phyloP scores from a whole-genome alignment of 1,139 yeast genomes.

The Suhomyces bolitotheri region DNA sequence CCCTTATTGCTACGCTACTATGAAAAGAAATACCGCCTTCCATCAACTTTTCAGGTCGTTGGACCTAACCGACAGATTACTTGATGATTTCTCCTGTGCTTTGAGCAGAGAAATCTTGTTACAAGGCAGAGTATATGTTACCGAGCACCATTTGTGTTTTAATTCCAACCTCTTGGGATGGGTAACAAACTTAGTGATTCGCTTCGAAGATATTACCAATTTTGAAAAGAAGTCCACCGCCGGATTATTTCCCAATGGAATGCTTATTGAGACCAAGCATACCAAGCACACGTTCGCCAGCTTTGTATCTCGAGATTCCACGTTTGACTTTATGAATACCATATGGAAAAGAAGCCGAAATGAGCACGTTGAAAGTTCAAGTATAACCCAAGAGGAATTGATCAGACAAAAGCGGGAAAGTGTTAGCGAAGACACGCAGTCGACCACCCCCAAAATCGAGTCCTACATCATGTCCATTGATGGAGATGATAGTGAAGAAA shows the following conservation, averaged over 20 bases:
- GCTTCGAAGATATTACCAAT: slow-evolving; percentile 67
- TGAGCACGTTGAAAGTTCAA: slow-evolving; percentile 4
- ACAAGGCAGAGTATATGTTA: slow-evolving; percentile 88
- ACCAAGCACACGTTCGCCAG: slow-evolving; percentile 81
- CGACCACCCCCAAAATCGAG: slow-evolving; percentile 18
- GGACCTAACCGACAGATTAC: slow-evolving; percentile 66
- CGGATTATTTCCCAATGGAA: slow-evolving; percentile 90
- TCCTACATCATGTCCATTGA: slow-evolving; percentile 26
- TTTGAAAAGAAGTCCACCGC: slow-evolving; percentile 84
- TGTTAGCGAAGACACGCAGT: not conserved
- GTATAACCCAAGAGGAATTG: slow-evolving; percentile 17
- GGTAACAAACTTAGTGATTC: slow-evolving; percentile 79
- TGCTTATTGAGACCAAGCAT: slow-evolving; percentile 67
- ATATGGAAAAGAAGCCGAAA: slow-evolving; percentile 48
- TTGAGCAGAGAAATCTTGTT: slow-evolving; percentile 80
- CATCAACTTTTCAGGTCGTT: slow-evolving; percentile 72
- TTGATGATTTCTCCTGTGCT: slow-evolving; percentile 91
- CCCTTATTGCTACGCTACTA: slow-evolving; percentile 57
- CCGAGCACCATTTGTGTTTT: slow-evolving; percentile 81
- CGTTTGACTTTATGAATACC: slow-evolving; percentile 65
- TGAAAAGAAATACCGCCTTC: slow-evolving; percentile 73
- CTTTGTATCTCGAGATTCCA: slow-evolving; percentile 77
- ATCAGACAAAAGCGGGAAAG: slow-evolving; percentile 10
- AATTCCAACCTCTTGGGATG: slow-evolving; percentile 91
- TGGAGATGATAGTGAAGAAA: slow-evolving; percentile 24